Percentiles rank a stretch among this genome's conserved stretches.
phyloP scores from a whole-genome alignment of 805 yeast species.

The Pichia cephalocereana region DNA sequence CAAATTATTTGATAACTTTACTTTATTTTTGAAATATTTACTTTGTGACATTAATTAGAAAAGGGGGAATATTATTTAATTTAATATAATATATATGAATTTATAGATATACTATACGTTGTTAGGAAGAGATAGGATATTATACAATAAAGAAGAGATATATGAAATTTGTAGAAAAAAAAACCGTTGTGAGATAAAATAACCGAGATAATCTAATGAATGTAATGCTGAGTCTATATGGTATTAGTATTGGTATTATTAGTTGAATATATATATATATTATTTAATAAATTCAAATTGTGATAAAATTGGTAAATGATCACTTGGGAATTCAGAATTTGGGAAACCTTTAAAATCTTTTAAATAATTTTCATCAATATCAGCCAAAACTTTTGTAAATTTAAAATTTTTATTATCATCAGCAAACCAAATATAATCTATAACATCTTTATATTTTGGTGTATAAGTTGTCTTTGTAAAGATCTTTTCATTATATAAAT shows the following conservation, averaged over 20 bases:
- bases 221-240: too few species aligned
- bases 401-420: constrained; percentile 21
- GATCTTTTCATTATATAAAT: constrained; percentile 14
- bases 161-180: not conserved
- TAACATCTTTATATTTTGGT: constrained; percentile 38
- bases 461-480: constrained; percentile 37
- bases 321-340: constrained; percentile 50
- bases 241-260: too few species aligned
- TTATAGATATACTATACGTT: too few species aligned
- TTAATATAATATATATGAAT: not conserved
- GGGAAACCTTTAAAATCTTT: constrained; percentile 36
- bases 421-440: constrained; percentile 49
- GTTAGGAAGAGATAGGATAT: not conserved
- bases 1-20: not conserved
- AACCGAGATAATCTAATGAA: too few species aligned
- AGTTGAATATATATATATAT: not conserved
- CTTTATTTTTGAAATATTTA: constrained; percentile 4
- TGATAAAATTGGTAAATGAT: constrained; percentile 27
- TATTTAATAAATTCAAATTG: constrained; percentile 15
- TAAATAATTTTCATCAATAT: constrained; percentile 30
- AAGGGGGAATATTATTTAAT: not conserved
- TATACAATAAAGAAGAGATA: not conserved
- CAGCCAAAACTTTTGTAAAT: constrained; percentile 42
- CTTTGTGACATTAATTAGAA: constrained; percentile 8
- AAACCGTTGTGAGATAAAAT: not conserved